A percentile compares a stretch with the other conserved stretches of the same genome.
Conservation (phyloP, 352 stramenopile species). For the Stramenopiles sp. region DNA sequence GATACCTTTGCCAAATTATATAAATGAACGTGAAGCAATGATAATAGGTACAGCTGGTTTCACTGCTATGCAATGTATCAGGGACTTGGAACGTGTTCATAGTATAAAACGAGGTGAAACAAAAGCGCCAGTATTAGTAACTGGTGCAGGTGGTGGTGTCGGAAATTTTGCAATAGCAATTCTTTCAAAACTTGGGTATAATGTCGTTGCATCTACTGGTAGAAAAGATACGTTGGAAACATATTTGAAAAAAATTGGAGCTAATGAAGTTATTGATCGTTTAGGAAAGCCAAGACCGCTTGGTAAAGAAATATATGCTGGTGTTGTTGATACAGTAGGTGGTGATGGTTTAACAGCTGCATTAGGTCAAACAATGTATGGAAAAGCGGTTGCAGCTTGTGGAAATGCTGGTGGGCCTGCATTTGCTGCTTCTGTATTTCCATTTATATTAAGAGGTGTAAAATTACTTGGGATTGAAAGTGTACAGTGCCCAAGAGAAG, state of each 20-base stretch:
- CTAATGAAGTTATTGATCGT: constrained; percentile 15
- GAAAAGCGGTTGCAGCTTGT: constrained; percentile 19
- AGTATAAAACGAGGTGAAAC: constrained; percentile 10
- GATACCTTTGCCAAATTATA: constrained; percentile 14
- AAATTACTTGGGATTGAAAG: constrained; percentile 22
- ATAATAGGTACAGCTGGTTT: constrained; percentile 24
- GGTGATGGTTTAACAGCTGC: constrained; percentile 12
- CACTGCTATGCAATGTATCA: constrained; percentile 20
- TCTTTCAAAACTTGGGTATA: constrained; percentile 17
- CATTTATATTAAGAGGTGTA: constrained; percentile 25
- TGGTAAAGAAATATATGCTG: constrained; percentile 16
- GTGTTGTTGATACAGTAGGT: constrained; percentile 23
- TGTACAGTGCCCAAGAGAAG: constrained; percentile 14
- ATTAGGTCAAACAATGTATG: constrained; percentile 14
- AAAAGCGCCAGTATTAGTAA: constrained; percentile 20
- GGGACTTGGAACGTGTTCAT: constrained; percentile 13
- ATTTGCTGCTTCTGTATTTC: constrained; percentile 20
- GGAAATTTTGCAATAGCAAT: constrained; percentile 21
- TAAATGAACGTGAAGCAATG: constrained; percentile 11
- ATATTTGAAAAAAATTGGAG: constrained; percentile 19
- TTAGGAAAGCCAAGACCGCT: constrained; percentile 13
- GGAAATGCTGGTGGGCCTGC: constrained; percentile 17
- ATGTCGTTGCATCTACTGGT: constrained; percentile 19
- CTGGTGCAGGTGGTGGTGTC: constrained; percentile 21
- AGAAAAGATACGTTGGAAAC: constrained; percentile 9